Evolutionary conservation across 352 stramenopile genomes (phyloP), one percentile per base, ranked within the genome.

Genomic region (Blastocystis sp.): DNA sequence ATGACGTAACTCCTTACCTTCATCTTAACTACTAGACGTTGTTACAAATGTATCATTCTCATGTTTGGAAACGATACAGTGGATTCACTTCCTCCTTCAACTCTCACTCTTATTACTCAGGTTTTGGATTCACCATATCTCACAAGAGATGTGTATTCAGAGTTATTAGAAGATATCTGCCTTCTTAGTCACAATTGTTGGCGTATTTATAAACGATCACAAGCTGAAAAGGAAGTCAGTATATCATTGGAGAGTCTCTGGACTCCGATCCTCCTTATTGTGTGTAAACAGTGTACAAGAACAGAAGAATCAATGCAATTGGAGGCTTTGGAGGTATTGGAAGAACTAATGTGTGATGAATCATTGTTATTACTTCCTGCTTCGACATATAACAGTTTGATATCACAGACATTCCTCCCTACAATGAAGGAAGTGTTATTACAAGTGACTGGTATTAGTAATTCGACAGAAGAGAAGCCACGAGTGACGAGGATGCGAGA

Each of bases 111-210:
- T 16, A 65, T 83, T 9, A 19, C 46, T 12, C 24, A 37, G 3
- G 46, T 63, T 21, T 37, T 83, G 49, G 51, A 65, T 1, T 83
- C 71, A n/a, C 24, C 39, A 7, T 51, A 35, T 24, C 21, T 83
- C 29, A 66, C 71, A 24, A 43, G 51, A 14, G 43, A 65, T 9
- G 32, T 83, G 0, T 83, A 67, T 56, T 21, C 46, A 1, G 52
- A 61, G 7, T 37, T 83, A n/a, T 37, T 83, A 37, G 46, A 83
- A 32, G 71, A 83, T 37, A 5, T 63, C 12, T 37, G 49, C 19
- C 4, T 83, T 21, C 54, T 83, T 16, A 83, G n/a, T 63, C 71
- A 27, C 1, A 83, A 83, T 49, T 83, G 71, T 32, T 83, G 71
- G 71, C 24, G 51, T 19, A 83, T 83, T 19, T 51, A 65, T n/a